Conservation (phyloP, 83 land plant species). For the Larix sibirica region DNA sequence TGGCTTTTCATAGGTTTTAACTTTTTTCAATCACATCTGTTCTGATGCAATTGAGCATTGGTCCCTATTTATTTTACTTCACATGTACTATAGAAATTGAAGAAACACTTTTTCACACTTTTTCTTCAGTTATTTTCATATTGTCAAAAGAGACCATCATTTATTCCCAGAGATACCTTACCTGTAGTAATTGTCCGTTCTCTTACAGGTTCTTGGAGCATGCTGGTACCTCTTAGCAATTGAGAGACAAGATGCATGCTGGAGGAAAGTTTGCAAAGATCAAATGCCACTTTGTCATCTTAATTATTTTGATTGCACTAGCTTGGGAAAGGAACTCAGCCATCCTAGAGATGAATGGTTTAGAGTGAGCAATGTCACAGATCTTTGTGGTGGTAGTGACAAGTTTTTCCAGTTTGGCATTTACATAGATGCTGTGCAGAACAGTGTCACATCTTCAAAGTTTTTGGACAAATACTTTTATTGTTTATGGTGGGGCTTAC, state of each 20-base stretch:
- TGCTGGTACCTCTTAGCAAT: constrained; percentile 48
- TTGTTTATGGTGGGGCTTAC: constrained; percentile 52
- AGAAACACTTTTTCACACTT: background rate
- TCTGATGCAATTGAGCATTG: background rate
- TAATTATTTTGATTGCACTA: constrained; percentile 31
- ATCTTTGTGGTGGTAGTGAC: constrained; percentile 2
- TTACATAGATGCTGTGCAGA: constrained; percentile 26
- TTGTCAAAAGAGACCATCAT: background rate
- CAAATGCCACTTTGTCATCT: constrained; percentile 13
- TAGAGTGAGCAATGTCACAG: constrained; percentile 2
- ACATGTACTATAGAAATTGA: background rate
- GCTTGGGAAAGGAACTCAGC: background rate
- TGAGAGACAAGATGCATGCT: constrained; percentile 44
- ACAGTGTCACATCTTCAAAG: constrained; percentile 18
- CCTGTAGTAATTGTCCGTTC: background rate
- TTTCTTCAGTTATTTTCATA: background rate
- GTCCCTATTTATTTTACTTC: background rate
- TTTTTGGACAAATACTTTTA: constrained; percentile 36
- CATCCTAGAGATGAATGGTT: constrained; percentile 18
- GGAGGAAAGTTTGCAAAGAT: constrained; percentile 21
- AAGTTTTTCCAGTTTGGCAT: constrained; percentile 32
- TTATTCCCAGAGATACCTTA: background rate
- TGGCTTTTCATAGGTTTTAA: too few relatives aligned
- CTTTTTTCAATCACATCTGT: too few relatives aligned
- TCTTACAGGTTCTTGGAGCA: constrained; percentile 12